Percentiles rank a stretch among this genome's conserved stretches.
Conservation (phyloP, 768 basidiomycete genomes). For the Chlorophyllum brunneum region DNA sequence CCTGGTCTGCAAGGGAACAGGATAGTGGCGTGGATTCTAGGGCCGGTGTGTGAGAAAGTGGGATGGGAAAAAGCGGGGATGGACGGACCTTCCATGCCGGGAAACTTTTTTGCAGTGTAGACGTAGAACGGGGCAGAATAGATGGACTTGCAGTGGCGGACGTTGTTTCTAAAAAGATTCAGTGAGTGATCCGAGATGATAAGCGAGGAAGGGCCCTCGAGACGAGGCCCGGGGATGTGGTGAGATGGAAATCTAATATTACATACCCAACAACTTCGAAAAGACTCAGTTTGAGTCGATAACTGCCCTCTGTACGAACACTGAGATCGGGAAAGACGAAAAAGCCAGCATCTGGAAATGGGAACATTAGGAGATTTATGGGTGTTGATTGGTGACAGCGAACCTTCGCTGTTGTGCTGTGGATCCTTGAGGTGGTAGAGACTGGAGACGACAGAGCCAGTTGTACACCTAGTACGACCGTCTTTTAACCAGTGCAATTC, state of each 20-base stretch:
- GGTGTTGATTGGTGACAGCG: constrained; percentile 2
- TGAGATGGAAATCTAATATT: constrained; percentile 4
- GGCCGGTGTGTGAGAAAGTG: constrained; percentile 8
- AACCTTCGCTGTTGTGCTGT: constrained; percentile 44
- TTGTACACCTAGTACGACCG: constrained; percentile 87
- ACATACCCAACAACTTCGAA: constrained; percentile 92
- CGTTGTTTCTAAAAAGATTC: constrained; percentile 55
- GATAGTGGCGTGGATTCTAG: constrained; percentile 87
- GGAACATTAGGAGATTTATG: neutral
- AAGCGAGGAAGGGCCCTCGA: neutral
- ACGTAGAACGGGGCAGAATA: constrained; percentile 90
- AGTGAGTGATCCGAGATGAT: neutral
- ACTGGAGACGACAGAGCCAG: constrained; percentile 85
- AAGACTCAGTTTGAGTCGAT: constrained; percentile 64
- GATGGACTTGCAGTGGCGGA: constrained; percentile 87
- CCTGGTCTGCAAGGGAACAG: constrained; percentile 90
- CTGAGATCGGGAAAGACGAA: constrained; percentile 96
- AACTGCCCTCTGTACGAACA: constrained; percentile 89
- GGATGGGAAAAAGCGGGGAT: neutral
- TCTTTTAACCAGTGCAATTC: constrained; percentile 88
- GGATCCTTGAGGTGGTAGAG: constrained; percentile 88
- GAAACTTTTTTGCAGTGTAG: constrained; percentile 95
- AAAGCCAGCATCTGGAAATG: constrained; percentile 76
- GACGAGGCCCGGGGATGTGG: constrained; percentile 9
- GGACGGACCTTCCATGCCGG: constrained; percentile 84